A percentile compares a stretch with the other conserved stretches of the same genome.
phyloP scores from a whole-genome alignment of 768 basidiomycete genomes.

The Pisolithus albus region DNA sequence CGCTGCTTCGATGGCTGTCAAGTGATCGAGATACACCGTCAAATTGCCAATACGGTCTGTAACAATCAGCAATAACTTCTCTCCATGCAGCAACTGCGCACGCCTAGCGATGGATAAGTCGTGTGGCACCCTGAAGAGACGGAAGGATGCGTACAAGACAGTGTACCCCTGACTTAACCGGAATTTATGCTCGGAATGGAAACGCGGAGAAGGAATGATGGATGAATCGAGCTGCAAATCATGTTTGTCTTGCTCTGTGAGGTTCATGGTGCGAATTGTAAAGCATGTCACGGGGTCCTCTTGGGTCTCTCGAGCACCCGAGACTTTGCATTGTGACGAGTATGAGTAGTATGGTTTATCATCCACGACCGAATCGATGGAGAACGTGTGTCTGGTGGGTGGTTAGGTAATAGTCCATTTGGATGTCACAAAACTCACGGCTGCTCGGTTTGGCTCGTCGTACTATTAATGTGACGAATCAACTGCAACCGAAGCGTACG shows the following conservation, averaged over 20 bases:
- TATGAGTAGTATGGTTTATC: not conserved
- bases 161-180: constrained; percentile 11
- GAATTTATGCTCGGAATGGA: constrained; percentile 12
- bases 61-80: constrained; percentile 37
- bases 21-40: constrained; percentile 33
- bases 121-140: too few species aligned
- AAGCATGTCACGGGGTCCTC: constrained; percentile 12
- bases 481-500: constrained; percentile 8
- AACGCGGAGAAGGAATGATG: constrained; percentile 18
- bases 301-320: constrained; percentile 6
- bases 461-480: constrained; percentile 14
- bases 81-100: constrained; percentile 32
- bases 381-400: constrained; percentile 4
- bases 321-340: not conserved
- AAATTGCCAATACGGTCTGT: constrained; percentile 30
- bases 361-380: constrained; percentile 1
- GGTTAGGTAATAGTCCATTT: not conserved
- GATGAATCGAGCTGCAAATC: constrained; percentile 19
- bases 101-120: constrained; percentile 11
- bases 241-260: constrained; percentile 24
- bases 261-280: constrained; percentile 22
- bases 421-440: constrained; percentile 5
- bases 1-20: constrained; percentile 26
- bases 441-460: constrained; percentile 1
- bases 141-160: not conserved